Evolutionary conservation across 306 rosid species (phyloP).

Genomic region (Sindora glabra): DNA sequence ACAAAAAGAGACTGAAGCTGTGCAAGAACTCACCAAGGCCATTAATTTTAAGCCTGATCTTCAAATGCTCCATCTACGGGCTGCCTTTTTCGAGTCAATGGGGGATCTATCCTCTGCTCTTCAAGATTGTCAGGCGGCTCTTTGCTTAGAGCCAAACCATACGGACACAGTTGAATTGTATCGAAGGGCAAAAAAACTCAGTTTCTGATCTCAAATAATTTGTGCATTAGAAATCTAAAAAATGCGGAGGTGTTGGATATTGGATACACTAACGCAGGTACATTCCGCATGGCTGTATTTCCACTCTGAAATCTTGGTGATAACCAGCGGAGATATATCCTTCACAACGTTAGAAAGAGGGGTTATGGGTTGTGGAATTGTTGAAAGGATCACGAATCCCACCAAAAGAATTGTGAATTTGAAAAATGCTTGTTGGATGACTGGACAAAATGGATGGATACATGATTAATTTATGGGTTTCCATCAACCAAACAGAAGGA

Average conservation of each 20-base stretch:
- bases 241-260: not conserved
- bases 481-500: slow-evolving; percentile 9
- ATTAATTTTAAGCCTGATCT: slow-evolving; percentile 67
- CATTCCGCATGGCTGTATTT: not conserved
- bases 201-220: slow-evolving; percentile 7
- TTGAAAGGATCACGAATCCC: not conserved
- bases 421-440: slow-evolving; percentile 9
- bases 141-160: slow-evolving; percentile 70
- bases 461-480: not conserved
- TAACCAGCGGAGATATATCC: slow-evolving; percentile 1
- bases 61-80: slow-evolving; percentile 83
- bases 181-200: slow-evolving; percentile 31
- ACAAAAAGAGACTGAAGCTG: slow-evolving; percentile 70
- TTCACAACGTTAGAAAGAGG: not conserved
- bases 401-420: too few relatives aligned
- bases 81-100: slow-evolving; percentile 70
- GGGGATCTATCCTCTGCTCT: slow-evolving; percentile 45
- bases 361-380: slow-evolving; percentile 2
- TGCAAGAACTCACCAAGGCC: slow-evolving; percentile 68
- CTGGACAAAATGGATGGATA: not conserved
- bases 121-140: slow-evolving; percentile 74
- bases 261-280: not conserved
- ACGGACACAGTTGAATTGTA: slow-evolving; percentile 59
- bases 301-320: slow-evolving; percentile 1
- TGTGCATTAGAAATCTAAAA: not conserved